Conservation (phyloP, 805 yeast species). For the Yueomyces sp. region DNA sequence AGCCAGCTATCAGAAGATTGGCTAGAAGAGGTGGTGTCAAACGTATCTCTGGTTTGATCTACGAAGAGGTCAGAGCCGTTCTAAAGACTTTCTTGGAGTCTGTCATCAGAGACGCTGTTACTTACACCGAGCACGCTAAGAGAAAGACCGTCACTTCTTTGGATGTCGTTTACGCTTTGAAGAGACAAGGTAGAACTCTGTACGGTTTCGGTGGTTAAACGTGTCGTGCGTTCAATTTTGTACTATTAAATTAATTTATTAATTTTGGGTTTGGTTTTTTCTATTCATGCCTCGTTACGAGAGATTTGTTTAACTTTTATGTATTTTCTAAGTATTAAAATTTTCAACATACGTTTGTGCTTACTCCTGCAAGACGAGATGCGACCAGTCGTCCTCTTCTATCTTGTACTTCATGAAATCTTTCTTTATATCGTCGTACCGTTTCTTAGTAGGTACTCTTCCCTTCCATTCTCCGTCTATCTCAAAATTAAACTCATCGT, state of each 20-base stretch:
- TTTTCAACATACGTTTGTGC: too few species aligned
- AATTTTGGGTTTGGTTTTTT: not conserved
- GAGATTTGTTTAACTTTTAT: not conserved
- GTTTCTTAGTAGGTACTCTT: constrained; percentile 1
- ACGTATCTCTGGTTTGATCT: constrained; percentile 96
- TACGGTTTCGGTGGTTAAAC: constrained; percentile 99
- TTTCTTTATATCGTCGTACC: not conserved
- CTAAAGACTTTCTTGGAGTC: constrained; percentile 89
- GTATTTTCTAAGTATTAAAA: not conserved
- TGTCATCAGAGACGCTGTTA: constrained; percentile 96
- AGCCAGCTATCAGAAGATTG: constrained; percentile 99
- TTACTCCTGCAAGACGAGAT: not conserved
- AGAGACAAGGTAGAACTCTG: constrained; percentile 99
- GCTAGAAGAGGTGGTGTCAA: constrained; percentile 99
- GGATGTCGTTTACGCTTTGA: constrained; percentile 96
- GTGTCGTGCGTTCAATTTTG: not conserved
- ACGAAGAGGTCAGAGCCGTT: constrained; percentile 97
- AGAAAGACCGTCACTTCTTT: constrained; percentile 98
- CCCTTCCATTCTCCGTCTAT: not conserved
- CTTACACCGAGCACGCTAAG: constrained; percentile 99
- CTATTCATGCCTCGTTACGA: not conserved
- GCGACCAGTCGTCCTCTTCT: not conserved
- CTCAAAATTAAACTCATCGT: not conserved
- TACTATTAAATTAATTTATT: not conserved
- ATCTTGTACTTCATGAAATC: constrained; percentile 1